These are phyloP conservation scores for Pythium biforme DNA, from an alignment of 352 stramenopile species.

Conservation along the genomic window DNA sequence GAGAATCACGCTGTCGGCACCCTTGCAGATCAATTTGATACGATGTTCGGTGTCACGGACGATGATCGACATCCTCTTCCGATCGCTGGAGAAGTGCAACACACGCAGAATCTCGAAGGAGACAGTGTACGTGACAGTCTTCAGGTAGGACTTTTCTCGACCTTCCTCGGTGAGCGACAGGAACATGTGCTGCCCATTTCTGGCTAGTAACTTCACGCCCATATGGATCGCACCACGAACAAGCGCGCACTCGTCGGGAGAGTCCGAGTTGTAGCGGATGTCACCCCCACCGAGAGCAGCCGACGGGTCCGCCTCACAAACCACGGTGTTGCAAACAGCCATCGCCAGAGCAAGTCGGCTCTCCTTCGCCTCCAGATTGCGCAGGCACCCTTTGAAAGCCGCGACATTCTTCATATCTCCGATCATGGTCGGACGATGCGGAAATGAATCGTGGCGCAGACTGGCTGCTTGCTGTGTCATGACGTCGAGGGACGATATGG, in stretches of 20 bases:
- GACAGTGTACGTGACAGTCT: constrained; percentile 63
- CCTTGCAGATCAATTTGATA: constrained; percentile 80
- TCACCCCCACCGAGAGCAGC: constrained; percentile 25
- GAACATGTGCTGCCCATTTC: constrained; percentile 49
- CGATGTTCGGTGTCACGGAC: constrained; percentile 50
- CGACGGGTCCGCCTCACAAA: constrained; percentile 59
- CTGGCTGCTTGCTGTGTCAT: constrained; percentile 19
- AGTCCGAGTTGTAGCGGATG: constrained; percentile 88
- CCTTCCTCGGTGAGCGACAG: constrained; percentile 64
- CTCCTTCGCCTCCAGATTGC: constrained; percentile 49
- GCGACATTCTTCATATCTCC: constrained; percentile 27
- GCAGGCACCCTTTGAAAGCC: constrained; percentile 47
- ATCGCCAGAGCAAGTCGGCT: constrained; percentile 71
- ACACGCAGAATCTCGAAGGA: constrained; percentile 72
- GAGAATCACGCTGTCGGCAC: constrained; percentile 74
- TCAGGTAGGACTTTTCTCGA: constrained; percentile 51
- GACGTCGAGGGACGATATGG: constrained; percentile 21
- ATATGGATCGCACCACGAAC: constrained; percentile 77
- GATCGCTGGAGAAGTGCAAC: constrained; percentile 73
- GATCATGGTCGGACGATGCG: constrained; percentile 8
- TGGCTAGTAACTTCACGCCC: constrained; percentile 76
- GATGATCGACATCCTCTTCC: constrained; percentile 85
- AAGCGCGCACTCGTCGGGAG: constrained; percentile 91
- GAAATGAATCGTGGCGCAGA: constrained; percentile 15
- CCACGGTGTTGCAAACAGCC: constrained; percentile 83